These are phyloP conservation scores for Pascua sp. DNA, from an alignment of 1,284 basidiomycete species.

Conservation along the genomic window DNA sequence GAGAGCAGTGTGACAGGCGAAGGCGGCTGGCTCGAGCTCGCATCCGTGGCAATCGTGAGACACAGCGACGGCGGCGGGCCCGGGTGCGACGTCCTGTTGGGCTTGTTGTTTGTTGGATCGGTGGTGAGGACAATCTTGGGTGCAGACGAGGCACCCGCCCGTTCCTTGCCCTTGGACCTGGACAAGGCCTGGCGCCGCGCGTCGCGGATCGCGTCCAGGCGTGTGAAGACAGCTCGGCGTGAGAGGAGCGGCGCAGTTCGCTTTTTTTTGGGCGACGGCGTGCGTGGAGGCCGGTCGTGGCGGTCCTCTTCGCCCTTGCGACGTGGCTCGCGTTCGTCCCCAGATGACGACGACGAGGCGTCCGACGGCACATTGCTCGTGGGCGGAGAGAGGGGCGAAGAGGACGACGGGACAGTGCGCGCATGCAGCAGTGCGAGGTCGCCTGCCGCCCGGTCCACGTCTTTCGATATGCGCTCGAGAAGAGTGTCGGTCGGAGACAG, in stretches of 20 bases:
- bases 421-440: constrained; percentile 36
- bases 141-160: constrained; percentile 18
- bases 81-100: too few relatives aligned
- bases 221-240: constrained; percentile 13
- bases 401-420: constrained; percentile 15
- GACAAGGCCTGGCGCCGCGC: background rate
- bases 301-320: constrained; percentile 5
- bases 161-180: constrained; percentile 16
- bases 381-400: constrained; percentile 25
- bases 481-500: constrained; percentile 31
- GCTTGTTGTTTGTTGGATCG: too few relatives aligned
- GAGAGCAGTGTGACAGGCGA: constrained; percentile 41
- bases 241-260: constrained; percentile 1
- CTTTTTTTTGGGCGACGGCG: too few relatives aligned
- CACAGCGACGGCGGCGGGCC: constrained; percentile 19
- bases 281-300: too few relatives aligned
- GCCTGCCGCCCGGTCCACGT: constrained; percentile 38
- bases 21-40: constrained; percentile 4
- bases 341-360: constrained; percentile 13
- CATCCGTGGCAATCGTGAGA: constrained; percentile 16
- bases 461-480: constrained; percentile 35
- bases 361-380: background rate
- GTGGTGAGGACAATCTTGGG: constrained; percentile 30
- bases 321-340: background rate
- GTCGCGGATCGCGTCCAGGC: constrained; percentile 7